Evolutionary conservation across 2,329 filamentous ascomycete species (phyloP), one percentile per base, ranked within the genome.

Genomic region (Diplodia seriata): DNA sequence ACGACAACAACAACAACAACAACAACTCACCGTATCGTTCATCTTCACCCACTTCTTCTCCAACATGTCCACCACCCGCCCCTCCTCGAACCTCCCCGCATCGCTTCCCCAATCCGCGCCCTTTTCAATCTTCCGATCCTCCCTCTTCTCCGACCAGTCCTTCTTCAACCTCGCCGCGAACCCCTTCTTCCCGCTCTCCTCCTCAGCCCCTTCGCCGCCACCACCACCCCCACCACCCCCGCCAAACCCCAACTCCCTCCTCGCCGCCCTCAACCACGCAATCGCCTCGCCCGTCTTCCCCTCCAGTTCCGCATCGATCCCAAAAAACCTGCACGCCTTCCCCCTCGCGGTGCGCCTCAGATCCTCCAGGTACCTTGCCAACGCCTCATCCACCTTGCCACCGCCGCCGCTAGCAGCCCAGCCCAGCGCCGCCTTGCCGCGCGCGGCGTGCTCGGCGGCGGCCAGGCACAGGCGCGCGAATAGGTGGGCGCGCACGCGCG

Each of bases 261-360:
- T 86, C 0, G 91, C 94, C 7, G 91, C 93, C 51, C 88, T 85
- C 55, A 97, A 80, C 93, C 94, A 98, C 0, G 91, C 93, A 68
- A 99, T 91, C 0, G 88, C 95, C 63, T 90, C 90, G 1, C 94
- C 95, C 0, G 90, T 91, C 78, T 94, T 89, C 0, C 91, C 92
- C 1, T 88, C 88, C 12, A 93, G 77, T 74, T 99, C 95, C 1
- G 94, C 91, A 76, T 97, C 93, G 61, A 98, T 90, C 0, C 90
- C 95, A 68, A 97, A 90, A 76, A 98, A 97, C 1, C 95, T 86
- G 74, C 93, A 97, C 0, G 94, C 93, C 72, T 93, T 93, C 26
- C 91, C 94, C 64, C 92, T 87, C 51, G 92, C 89, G 0, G 91
- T 92, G 62, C 88, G 85, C 18, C 89, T 85, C 23, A 98, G 79